These are phyloP conservation scores for Mycena crocata DNA, from an alignment of 768 basidiomycete genomes.

Conservation along the genomic window DNA sequence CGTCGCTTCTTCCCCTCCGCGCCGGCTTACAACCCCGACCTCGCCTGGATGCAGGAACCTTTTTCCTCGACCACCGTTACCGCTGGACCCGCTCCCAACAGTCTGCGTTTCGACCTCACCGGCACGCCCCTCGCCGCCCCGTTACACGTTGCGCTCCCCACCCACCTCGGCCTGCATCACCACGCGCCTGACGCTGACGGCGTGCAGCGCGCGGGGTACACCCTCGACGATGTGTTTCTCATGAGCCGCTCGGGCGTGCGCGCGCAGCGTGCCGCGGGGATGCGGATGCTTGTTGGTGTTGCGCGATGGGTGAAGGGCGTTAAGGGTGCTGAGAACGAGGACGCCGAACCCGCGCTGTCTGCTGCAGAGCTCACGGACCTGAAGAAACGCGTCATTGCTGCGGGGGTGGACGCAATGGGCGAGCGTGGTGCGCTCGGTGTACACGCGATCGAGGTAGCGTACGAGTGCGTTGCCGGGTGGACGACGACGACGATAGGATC, in stretches of 20 bases:
- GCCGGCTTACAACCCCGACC: conserved; percentile 73
- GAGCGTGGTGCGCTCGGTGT: conserved; percentile 77
- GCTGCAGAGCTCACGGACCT: conserved; percentile 57
- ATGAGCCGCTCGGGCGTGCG: conserved; percentile 85
- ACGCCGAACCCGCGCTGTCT: conserved; percentile 50
- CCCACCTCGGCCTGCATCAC: conserved; percentile 91
- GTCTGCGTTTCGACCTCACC: conserved; percentile 81
- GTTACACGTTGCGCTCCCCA: conserved; percentile 71
- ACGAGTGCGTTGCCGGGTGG: conserved; percentile 82
- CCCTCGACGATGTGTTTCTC: conserved; percentile 85
- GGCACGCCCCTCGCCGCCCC: conserved; percentile 74
- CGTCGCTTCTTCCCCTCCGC: conserved; percentile 84
- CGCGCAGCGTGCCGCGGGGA: conserved; percentile 86
- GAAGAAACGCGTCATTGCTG: conserved; percentile 72
- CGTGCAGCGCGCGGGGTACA: conserved; percentile 80
- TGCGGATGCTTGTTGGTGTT: conserved; percentile 76
- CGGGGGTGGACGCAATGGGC: conserved; percentile 72
- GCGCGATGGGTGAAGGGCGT: conserved; percentile 50
- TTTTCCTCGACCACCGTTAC: conserved; percentile 41
- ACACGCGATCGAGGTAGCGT: conserved; percentile 76
- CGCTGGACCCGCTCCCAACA: conserved; percentile 44
- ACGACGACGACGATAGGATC: conserved; percentile 17
- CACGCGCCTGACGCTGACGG: conserved; percentile 74
- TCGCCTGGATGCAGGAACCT: conserved; percentile 79
- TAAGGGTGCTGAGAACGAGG: conserved; percentile 44